Base-by-base conservation (phyloP, 495 filamentous ascomycete genomes). In the Melanomma pulvis-pyrius region DNA sequence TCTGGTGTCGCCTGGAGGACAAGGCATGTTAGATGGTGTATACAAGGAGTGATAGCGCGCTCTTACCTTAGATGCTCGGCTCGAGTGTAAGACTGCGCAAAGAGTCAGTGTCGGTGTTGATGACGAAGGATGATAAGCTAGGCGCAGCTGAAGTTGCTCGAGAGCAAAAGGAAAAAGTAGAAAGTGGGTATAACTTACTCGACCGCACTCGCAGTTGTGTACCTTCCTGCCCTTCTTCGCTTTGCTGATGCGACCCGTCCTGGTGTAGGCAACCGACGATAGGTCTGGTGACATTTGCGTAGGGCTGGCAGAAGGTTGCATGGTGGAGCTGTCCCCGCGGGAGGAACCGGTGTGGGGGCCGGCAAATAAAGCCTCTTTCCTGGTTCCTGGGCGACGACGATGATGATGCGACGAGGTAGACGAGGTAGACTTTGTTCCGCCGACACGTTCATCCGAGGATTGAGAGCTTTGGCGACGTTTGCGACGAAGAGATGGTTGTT, bases 41-140 rank as follows among this genome's bases (percentile, higher is more conserved):
- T 17, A 6, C 21, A 29, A 15, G 8, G 50, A 55, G 25, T 13
- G 7, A 39, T 29, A 44, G 53, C 13, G 17, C 15, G 28, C 36
- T n/a, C 79, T 76, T 79, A 90, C 89, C 90, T 86, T 56, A 91
- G 78, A 78, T 97, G 92, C 73, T 97, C 92, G 29, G 91, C 91
- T 73, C 92, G 83, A 21, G 92, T 94, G 73, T 79, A 79, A 12
- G 68, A 69, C 76, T 78, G 63, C 19, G 36, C 21, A 26, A 48
- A 26, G 24, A 22, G 58, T 63, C 53, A 69, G 60, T 59, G 1
- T 41, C 17, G 19, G 25, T 3, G 21, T 55, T 25, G 13, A 24
- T 34, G 2, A 60, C 5, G 7, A 15, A 25, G 17, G 12, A 53
- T 9, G 53, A 5, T 19, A 48, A 21, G 2, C 34, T 2, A 25